These are phyloP conservation scores for Serendipita sp. DNA, from an alignment of 768 basidiomycete species.

Conservation along the genomic window DNA sequence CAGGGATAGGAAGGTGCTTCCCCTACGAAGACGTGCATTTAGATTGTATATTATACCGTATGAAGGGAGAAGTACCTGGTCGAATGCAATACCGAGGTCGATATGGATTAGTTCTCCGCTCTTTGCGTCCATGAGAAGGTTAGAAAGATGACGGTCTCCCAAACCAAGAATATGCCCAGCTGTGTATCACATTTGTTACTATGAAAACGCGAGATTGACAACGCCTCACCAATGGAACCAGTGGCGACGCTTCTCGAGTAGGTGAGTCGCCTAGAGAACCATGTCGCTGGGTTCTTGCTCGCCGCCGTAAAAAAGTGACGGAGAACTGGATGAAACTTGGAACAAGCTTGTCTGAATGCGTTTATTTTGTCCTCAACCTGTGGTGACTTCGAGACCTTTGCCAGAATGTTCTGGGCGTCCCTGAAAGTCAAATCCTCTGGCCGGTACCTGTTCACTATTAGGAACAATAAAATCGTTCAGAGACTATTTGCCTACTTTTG, in stretches of 20 bases:
- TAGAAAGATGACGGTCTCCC: slow-evolving; percentile 82
- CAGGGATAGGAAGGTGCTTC: slow-evolving; percentile 58
- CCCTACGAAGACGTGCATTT: slow-evolving; percentile 35
- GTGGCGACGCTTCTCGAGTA: slow-evolving; percentile 89
- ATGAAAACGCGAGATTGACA: neutral
- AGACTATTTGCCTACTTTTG: slow-evolving; percentile 26
- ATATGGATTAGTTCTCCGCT: slow-evolving; percentile 89
- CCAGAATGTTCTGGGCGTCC: neutral
- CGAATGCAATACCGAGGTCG: slow-evolving; percentile 92
- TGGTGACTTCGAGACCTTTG: neutral
- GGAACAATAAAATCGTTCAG: neutral
- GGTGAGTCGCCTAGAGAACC: slow-evolving; percentile 81
- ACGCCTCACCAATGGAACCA: slow-evolving; percentile 42
- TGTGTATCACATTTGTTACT: neutral
- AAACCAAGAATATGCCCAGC: slow-evolving; percentile 86
- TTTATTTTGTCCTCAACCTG: slow-evolving; percentile 1
- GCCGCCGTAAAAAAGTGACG: slow-evolving; percentile 86
- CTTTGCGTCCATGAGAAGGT: slow-evolving; percentile 72
- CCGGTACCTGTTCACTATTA: slow-evolving; percentile 37
- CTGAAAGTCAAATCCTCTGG: slow-evolving; percentile 32
- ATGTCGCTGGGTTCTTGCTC: slow-evolving; percentile 73
- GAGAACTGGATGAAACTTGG: slow-evolving; percentile 66
- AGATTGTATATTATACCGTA: neutral
- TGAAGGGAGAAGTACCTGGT: slow-evolving; percentile 38
- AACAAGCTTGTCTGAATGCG: slow-evolving; percentile 24